Conservation (phyloP, 139 green algal genomes). For the Micractinium sp. region DNA sequence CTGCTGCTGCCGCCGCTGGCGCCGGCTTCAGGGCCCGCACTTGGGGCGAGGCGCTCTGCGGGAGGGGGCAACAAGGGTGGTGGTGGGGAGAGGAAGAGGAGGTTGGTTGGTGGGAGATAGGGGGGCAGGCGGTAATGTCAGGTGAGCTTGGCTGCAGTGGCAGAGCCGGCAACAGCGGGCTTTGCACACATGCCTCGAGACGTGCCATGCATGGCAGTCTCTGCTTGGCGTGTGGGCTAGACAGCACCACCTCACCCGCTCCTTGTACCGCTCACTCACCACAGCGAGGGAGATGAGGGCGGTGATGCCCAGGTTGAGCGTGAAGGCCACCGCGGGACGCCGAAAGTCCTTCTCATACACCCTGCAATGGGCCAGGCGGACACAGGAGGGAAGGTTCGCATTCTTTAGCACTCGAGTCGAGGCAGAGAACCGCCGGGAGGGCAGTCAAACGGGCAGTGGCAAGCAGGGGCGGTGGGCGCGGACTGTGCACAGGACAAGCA, state of each 20-base stretch:
- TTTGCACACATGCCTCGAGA: too few species aligned
- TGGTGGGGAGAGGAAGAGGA: too few species aligned
- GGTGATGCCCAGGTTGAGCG: conserved; percentile 15
- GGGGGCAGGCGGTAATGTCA: too few species aligned
- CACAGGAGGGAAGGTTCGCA: background rate
- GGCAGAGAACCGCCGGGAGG: background rate
- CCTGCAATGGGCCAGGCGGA: background rate
- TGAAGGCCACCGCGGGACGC: background rate
- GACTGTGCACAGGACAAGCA: background rate
- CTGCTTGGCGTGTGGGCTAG: background rate
- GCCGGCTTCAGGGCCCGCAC: background rate
- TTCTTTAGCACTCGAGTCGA: background rate
- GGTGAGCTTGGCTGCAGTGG: too few species aligned
- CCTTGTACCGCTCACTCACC: background rate
- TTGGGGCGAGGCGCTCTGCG: background rate
- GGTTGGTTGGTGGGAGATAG: too few species aligned
- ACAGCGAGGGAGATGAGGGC: background rate
- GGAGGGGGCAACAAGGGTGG: background rate
- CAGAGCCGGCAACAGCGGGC: too few species aligned
- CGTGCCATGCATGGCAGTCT: background rate
- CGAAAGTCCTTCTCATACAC: conserved; percentile 14
- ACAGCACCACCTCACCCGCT: background rate
- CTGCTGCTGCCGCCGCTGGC: background rate
- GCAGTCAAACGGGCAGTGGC: background rate
- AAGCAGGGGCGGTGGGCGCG: background rate